Evolutionary conservation across 371 early-diverging fungal species (phyloP), one percentile per base, ranked within the genome.

Genomic region (Smittium mucronatum): DNA sequence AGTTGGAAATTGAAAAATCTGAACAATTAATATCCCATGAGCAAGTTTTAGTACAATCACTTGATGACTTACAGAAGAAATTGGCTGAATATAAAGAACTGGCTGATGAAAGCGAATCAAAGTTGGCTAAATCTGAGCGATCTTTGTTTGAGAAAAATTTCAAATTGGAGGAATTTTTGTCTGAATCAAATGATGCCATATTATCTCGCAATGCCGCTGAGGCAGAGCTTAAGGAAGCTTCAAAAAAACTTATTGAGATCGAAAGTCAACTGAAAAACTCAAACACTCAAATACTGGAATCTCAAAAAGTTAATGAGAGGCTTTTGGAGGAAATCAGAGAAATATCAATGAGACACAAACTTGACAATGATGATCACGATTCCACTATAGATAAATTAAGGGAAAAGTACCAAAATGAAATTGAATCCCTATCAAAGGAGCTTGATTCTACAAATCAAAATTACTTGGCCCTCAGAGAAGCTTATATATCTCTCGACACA

Each of bases 351-450:
- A 80, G 87, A 64, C 83, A 88, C 69, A 80, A 83, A 64, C 80
- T 82, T 29, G 92, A 93, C 60, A 71, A 86, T 34, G 87, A 87
- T 58, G 91, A 90, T 63, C 84, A 84, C 33, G 89, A 87, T 47
- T 76, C 72, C 33, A 77, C 81, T 1, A 78, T 91, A 25, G 92
- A 87, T 33, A 77, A 75, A 61, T 75, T 83, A 70, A 81, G 85
- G 8, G 77, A 76, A 57, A 90, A 88, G 78, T 92, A 89, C 77
- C 89, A 89, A 70, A 84, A 82, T 64, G 90, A 93, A 80, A 76
- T 91, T 34, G 87, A 88, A 67, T 83, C 85, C 35, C 81, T 91
- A 36, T 80, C 86, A 61, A 73, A 80, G 1, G 93, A 92, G 73
- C 80, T 93, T 25, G 93, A 93, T 70, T 73, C 80, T 1, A 89